These are phyloP conservation scores for Aspergillus cavernicola DNA, from an alignment of 495 filamentous ascomycete species.

Conservation along the genomic window DNA sequence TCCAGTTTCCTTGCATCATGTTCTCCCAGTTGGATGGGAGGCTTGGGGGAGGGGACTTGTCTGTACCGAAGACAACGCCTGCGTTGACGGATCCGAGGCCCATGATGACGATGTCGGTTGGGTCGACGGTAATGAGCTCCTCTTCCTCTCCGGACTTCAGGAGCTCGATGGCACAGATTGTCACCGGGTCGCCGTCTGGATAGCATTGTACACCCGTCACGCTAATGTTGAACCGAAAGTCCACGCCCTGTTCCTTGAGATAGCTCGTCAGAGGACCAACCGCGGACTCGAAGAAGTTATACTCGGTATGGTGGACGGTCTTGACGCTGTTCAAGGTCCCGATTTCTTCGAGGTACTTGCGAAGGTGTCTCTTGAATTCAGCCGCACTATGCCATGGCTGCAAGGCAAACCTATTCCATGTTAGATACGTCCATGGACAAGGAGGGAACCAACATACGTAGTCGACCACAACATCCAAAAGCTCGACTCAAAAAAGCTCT, in stretches of 20 bases:
- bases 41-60: neutral
- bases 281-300: constrained; percentile 34
- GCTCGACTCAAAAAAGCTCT: constrained; percentile 32
- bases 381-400: constrained; percentile 36
- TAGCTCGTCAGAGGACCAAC: constrained; percentile 33
- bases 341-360: constrained; percentile 21
- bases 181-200: constrained; percentile 11
- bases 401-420: constrained; percentile 24
- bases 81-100: constrained; percentile 23
- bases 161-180: constrained; percentile 15
- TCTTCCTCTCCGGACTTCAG: neutral
- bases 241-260: constrained; percentile 34
- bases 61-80: constrained; percentile 19
- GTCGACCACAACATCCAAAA: constrained; percentile 40
- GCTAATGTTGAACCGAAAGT: constrained; percentile 32
- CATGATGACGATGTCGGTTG: constrained; percentile 23
- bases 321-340: constrained; percentile 23
- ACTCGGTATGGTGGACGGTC: constrained; percentile 24
- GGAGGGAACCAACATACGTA: constrained; percentile 18
- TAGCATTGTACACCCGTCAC: constrained; percentile 14
- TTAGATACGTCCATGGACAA: neutral
- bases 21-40: constrained; percentile 7
- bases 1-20: constrained; percentile 21
- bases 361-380: constrained; percentile 26
- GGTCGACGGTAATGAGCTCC: constrained; percentile 13